Percentiles rank a stretch among this genome's conserved stretches.
These are phyloP conservation scores for Phytophthora cryptogea DNA, from an alignment of 352 stramenopile species.

Conservation along the genomic window DNA sequence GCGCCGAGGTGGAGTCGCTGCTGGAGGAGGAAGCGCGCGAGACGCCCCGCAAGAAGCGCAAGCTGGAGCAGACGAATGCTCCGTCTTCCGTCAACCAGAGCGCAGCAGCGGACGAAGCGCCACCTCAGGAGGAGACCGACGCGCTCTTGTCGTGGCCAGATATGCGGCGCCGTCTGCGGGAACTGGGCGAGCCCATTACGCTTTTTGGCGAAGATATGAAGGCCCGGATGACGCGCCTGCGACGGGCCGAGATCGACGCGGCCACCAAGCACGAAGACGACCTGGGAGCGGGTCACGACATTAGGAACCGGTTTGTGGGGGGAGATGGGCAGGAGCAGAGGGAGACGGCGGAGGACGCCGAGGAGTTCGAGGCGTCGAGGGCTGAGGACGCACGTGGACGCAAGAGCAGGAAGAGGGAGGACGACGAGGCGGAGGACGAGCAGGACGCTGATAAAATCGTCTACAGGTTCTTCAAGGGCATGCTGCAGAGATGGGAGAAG, in stretches of 20 bases:
- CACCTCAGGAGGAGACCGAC: conserved; percentile 19
- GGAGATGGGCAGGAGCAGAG: conserved; percentile 34
- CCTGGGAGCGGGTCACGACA: conserved; percentile 72
- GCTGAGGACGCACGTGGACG: background rate
- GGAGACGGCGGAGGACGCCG: conserved; percentile 42
- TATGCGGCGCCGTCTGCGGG: conserved; percentile 80
- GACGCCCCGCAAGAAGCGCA: conserved; percentile 2
- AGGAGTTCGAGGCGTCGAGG: conserved; percentile 27
- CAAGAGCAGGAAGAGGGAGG: conserved; percentile 24
- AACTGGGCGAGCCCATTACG: conserved; percentile 82
- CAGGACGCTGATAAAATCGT: conserved; percentile 68
- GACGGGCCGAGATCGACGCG: conserved; percentile 63
- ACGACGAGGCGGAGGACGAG: conserved; percentile 30
- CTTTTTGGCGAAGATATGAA: conserved; percentile 85
- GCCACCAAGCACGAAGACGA: conserved; percentile 71
- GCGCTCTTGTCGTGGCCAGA: conserved; percentile 67
- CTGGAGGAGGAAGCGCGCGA: conserved; percentile 36
- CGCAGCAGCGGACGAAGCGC: conserved; percentile 1
- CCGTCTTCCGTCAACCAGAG: background rate
- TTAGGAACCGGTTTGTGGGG: conserved; percentile 77
- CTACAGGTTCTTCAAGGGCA: conserved; percentile 94
- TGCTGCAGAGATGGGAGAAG: conserved; percentile 94
- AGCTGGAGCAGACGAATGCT: background rate
- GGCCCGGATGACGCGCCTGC: conserved; percentile 71
- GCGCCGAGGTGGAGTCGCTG: conserved; percentile 72